A percentile compares a stretch with the other conserved stretches of the same genome.
Conservation (phyloP, 805 yeast genomes). For the Kuraishia cidri region DNA sequence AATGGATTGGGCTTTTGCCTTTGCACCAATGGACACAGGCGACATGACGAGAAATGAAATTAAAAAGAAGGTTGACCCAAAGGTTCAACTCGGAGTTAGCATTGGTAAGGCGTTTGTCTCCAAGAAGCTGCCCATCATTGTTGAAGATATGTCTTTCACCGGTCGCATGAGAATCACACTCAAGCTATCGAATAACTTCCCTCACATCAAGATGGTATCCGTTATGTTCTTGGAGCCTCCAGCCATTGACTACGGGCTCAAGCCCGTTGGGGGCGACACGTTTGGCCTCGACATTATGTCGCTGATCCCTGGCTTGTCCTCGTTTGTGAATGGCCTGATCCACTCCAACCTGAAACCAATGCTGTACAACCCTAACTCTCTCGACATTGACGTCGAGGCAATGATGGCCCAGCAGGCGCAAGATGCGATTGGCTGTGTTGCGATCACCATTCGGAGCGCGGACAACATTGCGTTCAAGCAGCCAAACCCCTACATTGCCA, state of each 20-base stretch:
- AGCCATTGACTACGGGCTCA: conserved; percentile 66
- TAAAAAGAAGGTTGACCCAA: conserved; percentile 65
- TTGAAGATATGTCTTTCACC: conserved; percentile 69
- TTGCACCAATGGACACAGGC: conserved; percentile 75
- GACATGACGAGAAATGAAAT: conserved; percentile 77
- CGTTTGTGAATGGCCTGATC: conserved; percentile 61
- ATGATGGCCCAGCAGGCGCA: conserved; percentile 52
- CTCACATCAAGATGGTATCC: conserved; percentile 69
- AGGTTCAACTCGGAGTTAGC: conserved; percentile 72
- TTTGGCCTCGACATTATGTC: conserved; percentile 82
- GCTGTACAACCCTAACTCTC: conserved; percentile 75
- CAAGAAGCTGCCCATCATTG: conserved; percentile 67
- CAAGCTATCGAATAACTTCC: conserved; percentile 55
- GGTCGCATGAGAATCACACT: conserved; percentile 64
- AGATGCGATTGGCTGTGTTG: conserved; percentile 64
- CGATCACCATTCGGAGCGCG: conserved; percentile 51
- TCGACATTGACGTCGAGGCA: conserved; percentile 69
- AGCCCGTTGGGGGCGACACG: conserved; percentile 88
- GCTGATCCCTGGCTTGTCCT: conserved; percentile 68
- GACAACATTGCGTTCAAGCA: conserved; percentile 29
- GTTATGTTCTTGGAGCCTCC: conserved; percentile 74
- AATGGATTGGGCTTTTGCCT: conserved; percentile 80
- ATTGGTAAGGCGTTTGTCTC: conserved; percentile 77
- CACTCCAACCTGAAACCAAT: conserved; percentile 68
- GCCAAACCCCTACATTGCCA: conserved; percentile 44